Evolutionary conservation across 2,329 filamentous ascomycete species (phyloP).

Genomic region (Tolypocladium guangdongense): DNA sequence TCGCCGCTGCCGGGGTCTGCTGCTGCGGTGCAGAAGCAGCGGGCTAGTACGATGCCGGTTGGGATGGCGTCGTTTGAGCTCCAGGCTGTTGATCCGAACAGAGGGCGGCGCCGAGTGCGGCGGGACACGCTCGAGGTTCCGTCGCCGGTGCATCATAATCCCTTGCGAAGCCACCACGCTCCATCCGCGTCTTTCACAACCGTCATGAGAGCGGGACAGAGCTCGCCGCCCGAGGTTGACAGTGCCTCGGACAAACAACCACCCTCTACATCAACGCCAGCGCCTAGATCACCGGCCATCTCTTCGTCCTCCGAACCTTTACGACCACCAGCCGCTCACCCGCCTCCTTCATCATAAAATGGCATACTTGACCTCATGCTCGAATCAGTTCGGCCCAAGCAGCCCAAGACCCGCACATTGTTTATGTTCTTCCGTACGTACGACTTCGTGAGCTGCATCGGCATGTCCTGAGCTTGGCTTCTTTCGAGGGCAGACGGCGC

Average conservation of each 20-base stretch:
- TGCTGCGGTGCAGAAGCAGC: neutral
- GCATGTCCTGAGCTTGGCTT: neutral
- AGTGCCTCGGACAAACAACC: neutral
- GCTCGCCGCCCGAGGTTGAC: neutral
- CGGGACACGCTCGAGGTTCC: constrained; percentile 9
- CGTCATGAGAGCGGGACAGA: neutral
- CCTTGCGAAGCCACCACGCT: neutral
- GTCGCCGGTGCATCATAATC: neutral
- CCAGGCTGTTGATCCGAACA: neutral
- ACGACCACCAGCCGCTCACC: neutral
- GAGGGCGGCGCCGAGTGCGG: constrained; percentile 4
- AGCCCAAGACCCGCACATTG: neutral
- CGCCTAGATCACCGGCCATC: neutral
- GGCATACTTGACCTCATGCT: neutral
- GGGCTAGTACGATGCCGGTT: constrained; percentile 5
- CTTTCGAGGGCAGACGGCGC: too few relatives aligned
- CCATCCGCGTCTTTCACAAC: neutral
- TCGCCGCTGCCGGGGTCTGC: neutral
- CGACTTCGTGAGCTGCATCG: neutral
- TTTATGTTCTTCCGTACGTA: neutral
- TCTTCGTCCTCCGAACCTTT: neutral
- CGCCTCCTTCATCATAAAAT: neutral
- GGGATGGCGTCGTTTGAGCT: neutral
- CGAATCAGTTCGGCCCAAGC: neutral
- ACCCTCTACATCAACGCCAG: neutral